Conservation (phyloP, 1,284 basidiomycete species). For the Entoloma clypeatum region DNA sequence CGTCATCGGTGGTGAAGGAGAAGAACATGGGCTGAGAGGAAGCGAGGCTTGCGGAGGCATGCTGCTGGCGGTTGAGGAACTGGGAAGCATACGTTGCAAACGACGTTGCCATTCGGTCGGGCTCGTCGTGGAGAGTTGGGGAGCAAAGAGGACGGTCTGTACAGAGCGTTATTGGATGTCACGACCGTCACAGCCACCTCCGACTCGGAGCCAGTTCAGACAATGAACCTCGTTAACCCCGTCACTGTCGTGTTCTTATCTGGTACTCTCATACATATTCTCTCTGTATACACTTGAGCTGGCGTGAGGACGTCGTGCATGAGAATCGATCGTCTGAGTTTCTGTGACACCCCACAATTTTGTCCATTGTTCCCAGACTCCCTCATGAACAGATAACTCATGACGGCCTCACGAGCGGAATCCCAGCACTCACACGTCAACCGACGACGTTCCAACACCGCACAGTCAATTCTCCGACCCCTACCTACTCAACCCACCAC, state of each 20-base stretch:
- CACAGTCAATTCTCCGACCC: constrained; percentile 55
- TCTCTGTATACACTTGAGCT: too few relatives aligned
- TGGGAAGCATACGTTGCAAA: constrained; percentile 69
- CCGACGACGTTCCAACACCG: constrained; percentile 68
- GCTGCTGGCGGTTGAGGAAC: constrained; percentile 53
- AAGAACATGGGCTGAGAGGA: constrained; percentile 77
- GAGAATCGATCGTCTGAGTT: too few relatives aligned
- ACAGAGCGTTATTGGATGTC: too few relatives aligned
- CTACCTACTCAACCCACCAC: constrained; percentile 35
- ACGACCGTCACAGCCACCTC: too few relatives aligned
- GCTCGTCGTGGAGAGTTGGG: constrained; percentile 13
- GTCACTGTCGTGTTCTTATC: too few relatives aligned
- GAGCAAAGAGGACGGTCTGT: constrained; percentile 9
- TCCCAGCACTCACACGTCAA: constrained; percentile 53
- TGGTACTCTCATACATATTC: too few relatives aligned
- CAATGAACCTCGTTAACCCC: too few relatives aligned
- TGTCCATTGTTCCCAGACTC: not conserved
- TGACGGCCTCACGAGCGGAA: constrained; percentile 59
- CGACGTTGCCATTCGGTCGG: constrained; percentile 42
- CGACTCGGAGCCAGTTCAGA: too few relatives aligned
- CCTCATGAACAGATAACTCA: constrained; percentile 24
- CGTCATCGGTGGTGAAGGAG: constrained; percentile 73
- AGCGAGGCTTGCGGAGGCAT: constrained; percentile 30
- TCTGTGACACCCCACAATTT: too few relatives aligned
- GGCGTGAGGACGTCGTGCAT: too few relatives aligned